Conservation (phyloP, 2,329 filamentous ascomycete species). For the Exophiala calicioides region DNA sequence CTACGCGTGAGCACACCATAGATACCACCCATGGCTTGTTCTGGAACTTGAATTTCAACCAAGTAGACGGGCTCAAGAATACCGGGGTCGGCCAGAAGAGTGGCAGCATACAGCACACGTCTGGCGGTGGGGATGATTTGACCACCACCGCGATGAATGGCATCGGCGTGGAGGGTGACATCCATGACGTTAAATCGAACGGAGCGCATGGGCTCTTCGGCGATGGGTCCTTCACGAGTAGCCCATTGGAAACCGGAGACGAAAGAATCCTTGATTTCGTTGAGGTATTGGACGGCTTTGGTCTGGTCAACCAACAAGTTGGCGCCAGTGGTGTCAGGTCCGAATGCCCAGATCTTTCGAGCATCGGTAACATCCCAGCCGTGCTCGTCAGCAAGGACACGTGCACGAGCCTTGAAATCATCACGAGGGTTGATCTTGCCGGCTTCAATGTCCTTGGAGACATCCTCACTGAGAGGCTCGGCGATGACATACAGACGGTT, state of each 20-base stretch:
- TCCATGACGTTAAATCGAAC: conserved; percentile 98
- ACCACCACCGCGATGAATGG: conserved; percentile 98
- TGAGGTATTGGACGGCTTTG: conserved; percentile 99
- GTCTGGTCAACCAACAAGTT: conserved; percentile 99
- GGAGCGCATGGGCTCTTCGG: conserved; percentile 96
- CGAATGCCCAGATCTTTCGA: conserved; percentile 99
- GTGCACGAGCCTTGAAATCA: conserved; percentile 98
- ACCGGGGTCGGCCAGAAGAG: conserved; percentile 86
- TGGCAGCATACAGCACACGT: conserved; percentile 93
- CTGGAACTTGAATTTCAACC: conserved; percentile 98
- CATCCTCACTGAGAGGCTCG: conserved; percentile 87
- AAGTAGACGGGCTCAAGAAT: conserved; percentile 98
- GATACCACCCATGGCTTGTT: conserved; percentile 99
- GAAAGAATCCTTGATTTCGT: conserved; percentile 99
- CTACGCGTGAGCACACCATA: conserved; percentile 97
- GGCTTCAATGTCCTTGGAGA: conserved; percentile 82
- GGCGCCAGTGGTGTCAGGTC: conserved; percentile 94
- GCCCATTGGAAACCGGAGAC: conserved; percentile 99
- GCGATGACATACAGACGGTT: conserved; percentile 99
- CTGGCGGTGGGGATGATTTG: conserved; percentile 97
- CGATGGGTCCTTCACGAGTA: conserved; percentile 92
- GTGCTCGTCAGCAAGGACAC: conserved; percentile 92
- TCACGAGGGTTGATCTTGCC: conserved; percentile 95
- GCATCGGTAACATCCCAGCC: conserved; percentile 99
- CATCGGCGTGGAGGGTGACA: conserved; percentile 99